These are phyloP conservation scores for Blastomyces emzantsi DNA, from an alignment of 2,329 filamentous ascomycete species.

Conservation along the genomic window DNA sequence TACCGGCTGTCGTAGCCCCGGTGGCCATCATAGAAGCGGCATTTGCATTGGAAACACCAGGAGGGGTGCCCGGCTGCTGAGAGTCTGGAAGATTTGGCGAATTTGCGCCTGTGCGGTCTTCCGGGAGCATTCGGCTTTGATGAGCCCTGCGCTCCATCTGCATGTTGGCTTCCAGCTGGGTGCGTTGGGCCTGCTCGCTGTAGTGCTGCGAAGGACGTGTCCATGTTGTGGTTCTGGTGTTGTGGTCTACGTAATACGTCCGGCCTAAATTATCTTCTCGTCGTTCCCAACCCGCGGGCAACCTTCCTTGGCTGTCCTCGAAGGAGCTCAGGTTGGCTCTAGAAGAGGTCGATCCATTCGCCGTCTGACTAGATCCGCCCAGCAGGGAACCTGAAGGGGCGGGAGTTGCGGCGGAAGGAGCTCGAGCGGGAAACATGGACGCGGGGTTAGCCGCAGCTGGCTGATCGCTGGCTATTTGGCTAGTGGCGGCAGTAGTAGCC, in stretches of 20 bases:
- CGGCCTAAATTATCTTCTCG: conserved; percentile 89
- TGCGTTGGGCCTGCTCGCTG: conserved; percentile 66
- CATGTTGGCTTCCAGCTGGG: conserved; percentile 78
- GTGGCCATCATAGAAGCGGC: conserved; percentile 86
- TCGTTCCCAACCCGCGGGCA: conserved; percentile 92
- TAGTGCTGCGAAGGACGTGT: conserved; percentile 73
- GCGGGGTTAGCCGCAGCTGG: conserved; percentile 26
- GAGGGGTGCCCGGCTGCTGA: conserved; percentile 34
- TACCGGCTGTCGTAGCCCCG: conserved; percentile 85
- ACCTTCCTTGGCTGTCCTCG: conserved; percentile 85
- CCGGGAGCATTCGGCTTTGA: conserved; percentile 89
- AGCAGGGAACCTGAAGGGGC: conserved; percentile 33
- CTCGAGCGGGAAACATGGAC: conserved; percentile 29
- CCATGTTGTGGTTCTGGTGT: conserved; percentile 95
- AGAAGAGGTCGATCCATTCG: conserved; percentile 32
- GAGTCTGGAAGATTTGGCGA: conserved; percentile 65
- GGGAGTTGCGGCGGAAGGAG: conserved; percentile 29
- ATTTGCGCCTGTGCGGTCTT: conserved; percentile 87
- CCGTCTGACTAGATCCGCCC: conserved; percentile 32
- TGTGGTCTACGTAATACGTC: conserved; percentile 98
- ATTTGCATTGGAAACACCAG: conserved; percentile 42
- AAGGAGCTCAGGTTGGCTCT: conserved; percentile 72
- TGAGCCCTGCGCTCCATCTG: conserved; percentile 88
- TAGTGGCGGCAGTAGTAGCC: conserved; percentile 22
- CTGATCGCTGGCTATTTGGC: conserved; percentile 24